phyloP scores from a whole-genome alignment of 495 filamentous ascomycete species.

The Rhizodiscina lignyota region DNA sequence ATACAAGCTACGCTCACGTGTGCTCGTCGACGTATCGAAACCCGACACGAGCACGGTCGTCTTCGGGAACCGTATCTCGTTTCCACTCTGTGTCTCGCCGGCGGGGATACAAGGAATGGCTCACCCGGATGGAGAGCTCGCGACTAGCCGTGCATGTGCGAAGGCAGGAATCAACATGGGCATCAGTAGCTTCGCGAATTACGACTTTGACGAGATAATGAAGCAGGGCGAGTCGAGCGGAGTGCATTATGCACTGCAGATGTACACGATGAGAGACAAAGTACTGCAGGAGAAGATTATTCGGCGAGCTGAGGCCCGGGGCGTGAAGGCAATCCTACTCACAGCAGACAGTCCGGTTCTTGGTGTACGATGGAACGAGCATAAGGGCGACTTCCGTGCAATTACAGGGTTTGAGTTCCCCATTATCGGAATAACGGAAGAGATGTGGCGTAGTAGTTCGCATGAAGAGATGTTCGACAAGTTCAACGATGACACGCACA shows the following conservation, averaged over 20 bases:
- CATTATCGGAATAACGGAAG: too few relatives aligned
- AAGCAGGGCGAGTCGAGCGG: neutral
- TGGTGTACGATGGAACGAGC: neutral
- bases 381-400: too few relatives aligned
- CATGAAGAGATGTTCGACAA: too few relatives aligned
- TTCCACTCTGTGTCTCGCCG: neutral
- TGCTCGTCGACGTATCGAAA: too few relatives aligned
- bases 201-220: neutral
- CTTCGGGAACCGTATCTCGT: constrained; percentile 1
- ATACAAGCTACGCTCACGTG: too few relatives aligned
- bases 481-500: too few relatives aligned
- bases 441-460: too few relatives aligned
- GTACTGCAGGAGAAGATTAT: neutral
- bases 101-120: neutral
- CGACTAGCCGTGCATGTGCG: neutral
- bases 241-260: neutral
- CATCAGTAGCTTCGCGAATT: neutral
- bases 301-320: neutral
- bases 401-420: too few relatives aligned
- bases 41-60: too few relatives aligned
- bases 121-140: neutral
- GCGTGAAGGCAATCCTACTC: neutral
- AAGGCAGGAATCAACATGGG: neutral
- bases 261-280: neutral
- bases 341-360: neutral